Evolutionary conservation across 2,329 filamentous ascomycete species (phyloP), one percentile per base, ranked within the genome.

Genomic region (Emergomyces orientalis): DNA sequence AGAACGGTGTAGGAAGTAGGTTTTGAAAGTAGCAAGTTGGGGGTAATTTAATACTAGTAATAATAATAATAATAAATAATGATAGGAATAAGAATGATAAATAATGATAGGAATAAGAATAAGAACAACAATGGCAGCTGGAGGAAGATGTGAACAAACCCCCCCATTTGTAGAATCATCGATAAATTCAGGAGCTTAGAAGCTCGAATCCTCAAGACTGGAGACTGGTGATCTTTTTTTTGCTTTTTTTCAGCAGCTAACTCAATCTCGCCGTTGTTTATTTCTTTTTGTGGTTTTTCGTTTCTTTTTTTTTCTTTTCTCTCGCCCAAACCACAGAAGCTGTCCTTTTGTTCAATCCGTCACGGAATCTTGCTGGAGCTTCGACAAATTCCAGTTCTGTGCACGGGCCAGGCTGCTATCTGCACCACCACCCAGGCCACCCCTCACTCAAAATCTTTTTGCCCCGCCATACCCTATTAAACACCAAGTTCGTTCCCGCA

Each of bases 241-340:
- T 41, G 45, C 13, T 54, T 54, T 54, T 27, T 49, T 22, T 22
- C 4, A 1, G n/a, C 22, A 27, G 45, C n/a, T 25, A 25, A n/a
- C n/a, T n/a, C n/a, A n/a, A n/a, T n/a, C n/a, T n/a, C n/a, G n/a
- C n/a, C n/a, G n/a, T n/a, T n/a, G 2, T 13, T 39, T 39, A 17
- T 39, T 5, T 17, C 37, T 14, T 9, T 39, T 39, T 9, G 37
- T 39, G 1, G 37, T 4, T 39, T 54, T 55, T 56, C 51, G 55
- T 60, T 52, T 54, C 47, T 56, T 19, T 59, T 63, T 56, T 19
- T 59, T 63, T 30, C 39, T 52, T 52, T 30, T 32, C 7, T 7
- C 34, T 9, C 34, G 60, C 57, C 4, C n/a, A n/a, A 14, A 7
- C 30, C 22, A 61, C 52, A 54, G 43, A 47, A 37, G 34, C 34